Percentiles rank a stretch among this genome's conserved stretches.
Evolutionary conservation across 2,329 filamentous ascomycete species (phyloP).

Genomic region (Alternaria brassicae): DNA sequence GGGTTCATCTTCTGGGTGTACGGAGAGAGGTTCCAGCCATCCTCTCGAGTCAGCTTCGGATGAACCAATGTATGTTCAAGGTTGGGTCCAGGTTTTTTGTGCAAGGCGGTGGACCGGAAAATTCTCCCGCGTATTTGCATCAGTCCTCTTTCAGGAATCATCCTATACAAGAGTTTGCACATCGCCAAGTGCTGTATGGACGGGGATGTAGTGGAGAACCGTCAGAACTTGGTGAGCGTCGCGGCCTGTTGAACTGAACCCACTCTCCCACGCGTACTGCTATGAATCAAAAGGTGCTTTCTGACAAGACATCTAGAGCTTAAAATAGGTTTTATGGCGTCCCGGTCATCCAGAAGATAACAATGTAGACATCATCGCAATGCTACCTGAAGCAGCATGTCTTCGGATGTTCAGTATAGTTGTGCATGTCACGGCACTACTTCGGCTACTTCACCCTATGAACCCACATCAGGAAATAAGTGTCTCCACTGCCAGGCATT

Average conservation of each 20-base stretch:
- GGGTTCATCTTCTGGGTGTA: neutral
- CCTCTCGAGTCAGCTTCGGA: neutral
- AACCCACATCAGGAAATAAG: conserved; percentile 1
- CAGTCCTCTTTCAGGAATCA: neutral
- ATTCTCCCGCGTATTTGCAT: neutral
- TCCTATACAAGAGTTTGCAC: neutral
- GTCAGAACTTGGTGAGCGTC: neutral
- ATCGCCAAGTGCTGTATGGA: neutral
- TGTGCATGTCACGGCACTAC: neutral
- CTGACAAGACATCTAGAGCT: neutral
- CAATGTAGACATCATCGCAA: neutral
- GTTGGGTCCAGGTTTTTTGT: neutral
- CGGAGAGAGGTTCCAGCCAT: neutral
- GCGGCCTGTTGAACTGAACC: neutral
- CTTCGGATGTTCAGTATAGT: neutral
- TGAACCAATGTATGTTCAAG: neutral
- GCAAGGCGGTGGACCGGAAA: neutral
- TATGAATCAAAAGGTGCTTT: neutral
- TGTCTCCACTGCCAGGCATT: conserved; percentile 1
- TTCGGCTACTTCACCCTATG: neutral
- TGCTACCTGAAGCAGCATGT: neutral
- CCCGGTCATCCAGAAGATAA: neutral
- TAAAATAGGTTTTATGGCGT: neutral
- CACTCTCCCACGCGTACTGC: neutral
- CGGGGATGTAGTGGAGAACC: neutral